phyloP scores from a whole-genome alignment of 208 protist species.

The Wallacemonas rigidus region DNA sequence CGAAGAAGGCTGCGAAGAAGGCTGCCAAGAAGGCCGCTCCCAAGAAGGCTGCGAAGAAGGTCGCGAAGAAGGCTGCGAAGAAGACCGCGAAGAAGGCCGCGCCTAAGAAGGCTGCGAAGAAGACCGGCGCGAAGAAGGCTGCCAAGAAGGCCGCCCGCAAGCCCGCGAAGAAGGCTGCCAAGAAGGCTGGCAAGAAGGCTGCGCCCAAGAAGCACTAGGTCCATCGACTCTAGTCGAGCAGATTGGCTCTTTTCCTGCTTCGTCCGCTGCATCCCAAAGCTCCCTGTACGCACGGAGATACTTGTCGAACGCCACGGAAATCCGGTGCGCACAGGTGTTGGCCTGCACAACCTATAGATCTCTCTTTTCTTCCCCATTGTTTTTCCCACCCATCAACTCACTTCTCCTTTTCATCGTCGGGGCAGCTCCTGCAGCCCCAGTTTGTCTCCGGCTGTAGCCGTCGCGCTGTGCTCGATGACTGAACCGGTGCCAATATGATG shows the following conservation, averaged over 20 bases:
- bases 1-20: conserved; percentile 3
- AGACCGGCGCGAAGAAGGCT: conserved; percentile 28
- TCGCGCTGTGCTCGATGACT: background rate
- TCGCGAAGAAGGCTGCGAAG: conserved; percentile 31
- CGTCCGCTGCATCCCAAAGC: conserved; percentile 1
- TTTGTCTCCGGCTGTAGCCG: background rate
- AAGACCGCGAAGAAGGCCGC: conserved; percentile 21
- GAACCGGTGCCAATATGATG: background rate
- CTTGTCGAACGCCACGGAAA: conserved; percentile 8
- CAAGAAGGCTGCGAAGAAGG: conserved; percentile 28
- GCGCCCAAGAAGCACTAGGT: conserved; percentile 20
- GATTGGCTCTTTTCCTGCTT: background rate
- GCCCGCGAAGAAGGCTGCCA: background rate
- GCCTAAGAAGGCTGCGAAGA: conserved; percentile 33
- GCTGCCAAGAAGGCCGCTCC: conserved; percentile 17
- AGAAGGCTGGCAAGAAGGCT: conserved; percentile 39
- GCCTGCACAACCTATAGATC: conserved; percentile 14
- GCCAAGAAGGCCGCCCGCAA: conserved; percentile 24
- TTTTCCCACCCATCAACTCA: background rate
- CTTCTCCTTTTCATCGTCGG: conserved; percentile 3
- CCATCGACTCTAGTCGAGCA: background rate
- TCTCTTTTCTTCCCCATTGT: conserved; percentile 7
- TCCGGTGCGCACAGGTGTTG: conserved; percentile 17
- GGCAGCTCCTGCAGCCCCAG: background rate
- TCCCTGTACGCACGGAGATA: conserved; percentile 20